phyloP scores from a whole-genome alignment of 257 asterid species.

The Capsicum baccatum region DNA sequence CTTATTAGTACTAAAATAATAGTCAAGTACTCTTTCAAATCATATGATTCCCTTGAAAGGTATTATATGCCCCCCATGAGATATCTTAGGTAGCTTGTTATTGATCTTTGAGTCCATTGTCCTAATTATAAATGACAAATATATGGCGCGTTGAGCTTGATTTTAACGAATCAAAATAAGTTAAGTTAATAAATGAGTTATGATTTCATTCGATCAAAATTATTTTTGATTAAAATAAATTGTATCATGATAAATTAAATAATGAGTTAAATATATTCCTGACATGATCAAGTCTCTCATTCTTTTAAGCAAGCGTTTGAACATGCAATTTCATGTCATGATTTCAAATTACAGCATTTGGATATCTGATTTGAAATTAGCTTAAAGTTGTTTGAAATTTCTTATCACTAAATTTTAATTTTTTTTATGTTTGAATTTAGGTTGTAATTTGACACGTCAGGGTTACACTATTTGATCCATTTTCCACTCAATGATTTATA shows the following conservation, averaged over 20 bases:
- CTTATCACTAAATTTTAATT: background rate
- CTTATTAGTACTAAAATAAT: background rate
- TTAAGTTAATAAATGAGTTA: background rate
- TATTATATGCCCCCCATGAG: background rate
- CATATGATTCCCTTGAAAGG: background rate
- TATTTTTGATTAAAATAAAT: fast-evolving
- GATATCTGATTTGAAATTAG: too few species aligned
- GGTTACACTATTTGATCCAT: background rate
- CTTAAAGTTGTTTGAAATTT: background rate
- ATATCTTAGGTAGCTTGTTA: constrained; percentile 11
- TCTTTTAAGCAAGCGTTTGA: too few species aligned
- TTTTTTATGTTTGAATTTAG: background rate
- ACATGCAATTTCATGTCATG: too few species aligned
- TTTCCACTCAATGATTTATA: background rate
- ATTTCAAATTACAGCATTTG: too few species aligned
- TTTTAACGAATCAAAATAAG: background rate
- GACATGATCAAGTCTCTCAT: too few species aligned
- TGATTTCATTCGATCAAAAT: background rate
- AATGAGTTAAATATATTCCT: too few species aligned
- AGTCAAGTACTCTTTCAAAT: background rate
- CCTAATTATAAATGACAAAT: background rate
- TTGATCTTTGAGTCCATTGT: background rate
- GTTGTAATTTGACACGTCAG: background rate
- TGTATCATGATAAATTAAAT: too few species aligned
- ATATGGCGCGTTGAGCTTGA: background rate